Evolutionary conservation across 2,329 filamentous ascomycete genomes (phyloP).

Genomic region (Chrysosporium keratinophilum): DNA sequence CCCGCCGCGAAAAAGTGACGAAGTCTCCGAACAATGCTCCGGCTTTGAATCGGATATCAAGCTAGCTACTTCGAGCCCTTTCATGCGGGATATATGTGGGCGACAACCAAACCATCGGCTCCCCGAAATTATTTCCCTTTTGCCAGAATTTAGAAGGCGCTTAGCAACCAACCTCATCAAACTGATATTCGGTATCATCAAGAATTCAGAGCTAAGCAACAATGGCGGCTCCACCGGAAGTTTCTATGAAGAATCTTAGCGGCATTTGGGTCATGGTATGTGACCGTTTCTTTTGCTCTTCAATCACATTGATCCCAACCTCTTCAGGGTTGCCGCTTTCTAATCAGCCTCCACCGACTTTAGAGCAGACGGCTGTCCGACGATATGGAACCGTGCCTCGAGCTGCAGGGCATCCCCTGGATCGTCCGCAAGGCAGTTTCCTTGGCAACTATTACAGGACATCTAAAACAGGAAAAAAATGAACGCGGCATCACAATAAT

Average conservation of each 20-base stretch:
- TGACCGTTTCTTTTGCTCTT: background rate
- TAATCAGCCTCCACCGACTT: background rate
- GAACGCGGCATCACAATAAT: background rate
- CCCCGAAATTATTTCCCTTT: too few relatives aligned
- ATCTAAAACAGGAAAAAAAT: background rate
- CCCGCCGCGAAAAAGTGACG: too few relatives aligned
- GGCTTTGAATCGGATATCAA: too few relatives aligned
- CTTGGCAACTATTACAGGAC: background rate
- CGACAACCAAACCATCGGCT: too few relatives aligned
- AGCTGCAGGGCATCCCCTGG: background rate
- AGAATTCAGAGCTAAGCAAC: background rate
- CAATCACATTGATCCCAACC: background rate
- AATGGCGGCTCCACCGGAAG: background rate
- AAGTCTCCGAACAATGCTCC: too few relatives aligned
- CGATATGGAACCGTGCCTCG: background rate
- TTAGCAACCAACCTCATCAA: background rate
- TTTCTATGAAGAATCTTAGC: background rate
- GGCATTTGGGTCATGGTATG: background rate
- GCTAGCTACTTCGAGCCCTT: too few relatives aligned
- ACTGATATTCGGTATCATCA: background rate
- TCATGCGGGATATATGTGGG: too few relatives aligned
- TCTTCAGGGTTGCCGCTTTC: background rate
- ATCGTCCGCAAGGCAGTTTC: constrained; percentile 1
- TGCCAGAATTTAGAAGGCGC: too few relatives aligned
- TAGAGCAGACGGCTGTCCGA: background rate